Evolutionary conservation across 306 rosid genomes (phyloP), one percentile per base, ranked within the genome.

Genomic region (Prunus padus): DNA sequence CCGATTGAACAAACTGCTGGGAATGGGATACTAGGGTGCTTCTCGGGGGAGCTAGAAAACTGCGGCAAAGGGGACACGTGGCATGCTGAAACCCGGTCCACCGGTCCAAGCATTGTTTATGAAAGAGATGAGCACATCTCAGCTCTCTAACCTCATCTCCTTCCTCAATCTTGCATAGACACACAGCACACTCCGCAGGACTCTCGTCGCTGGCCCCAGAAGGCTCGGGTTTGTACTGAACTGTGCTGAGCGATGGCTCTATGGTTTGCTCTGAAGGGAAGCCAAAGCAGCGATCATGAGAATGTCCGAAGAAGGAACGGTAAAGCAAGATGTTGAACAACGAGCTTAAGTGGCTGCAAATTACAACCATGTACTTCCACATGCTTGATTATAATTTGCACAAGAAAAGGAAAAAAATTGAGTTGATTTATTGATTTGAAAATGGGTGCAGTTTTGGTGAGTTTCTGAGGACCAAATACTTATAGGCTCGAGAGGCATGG

Each of bases 31-130:
- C 9, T 62, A 7, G 22, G 15, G 20, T 30, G 44, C 44, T 30
- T 16, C 22, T 69, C 46, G 69, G 37, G 14, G 79, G 75, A 33
- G 66, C 67, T 13, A 87, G 15, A 13, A 75, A 45, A 5, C 76
- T 55, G 30, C 92, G 84, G 40, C 95, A 90, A 55, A 85, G 87
- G 19, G 95, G 88, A 18, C 91, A 89, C 4, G 72, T 82, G 3
- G 20, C 20, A 15, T 55, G 79, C 2, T 66, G 77, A 26, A 71
- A 67, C 0, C 50, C 56, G 14, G 82, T 20, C 88, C 88, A 87
- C 22, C 62, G 76, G 11, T 83, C 80, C 66, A 89, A 75, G 73
- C 95, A 89, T 4, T 11, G 19, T 50, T 22, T 71, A 45, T 87
- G 95, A 47, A 76, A 86, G 5, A 65, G 8, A 75, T 87, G 91